Base-by-base conservation (phyloP, 2,329 filamentous ascomycete genomes). In the Sarocladiaceae sp. region DNA sequence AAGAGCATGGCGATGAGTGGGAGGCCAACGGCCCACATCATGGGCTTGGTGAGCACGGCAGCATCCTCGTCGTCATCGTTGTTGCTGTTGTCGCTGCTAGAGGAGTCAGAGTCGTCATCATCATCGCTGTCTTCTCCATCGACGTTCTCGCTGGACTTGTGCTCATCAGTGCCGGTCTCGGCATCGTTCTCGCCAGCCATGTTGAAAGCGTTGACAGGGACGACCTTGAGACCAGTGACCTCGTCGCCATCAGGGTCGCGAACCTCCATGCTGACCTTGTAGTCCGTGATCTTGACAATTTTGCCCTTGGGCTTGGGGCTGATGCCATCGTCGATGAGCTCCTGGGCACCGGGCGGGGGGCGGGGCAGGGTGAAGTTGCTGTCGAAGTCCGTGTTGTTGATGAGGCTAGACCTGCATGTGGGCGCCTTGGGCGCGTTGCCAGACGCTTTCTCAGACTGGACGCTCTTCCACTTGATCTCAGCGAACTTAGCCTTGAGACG, bases 251-350 rank as follows among this genome's bases (percentile, higher is more conserved):
- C 62, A 4, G 65, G 62, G 55, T 73, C 71, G 53, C 60, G 65
- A 60, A 77, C 71, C 23, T 61, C 60, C 56, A 75, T 62, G 50
- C 61, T 66, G 53, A 90, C 81, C 31, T 76, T 76, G 58, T 90
- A 79, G 59, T 82, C 77, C 48, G 77, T 73, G 60, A 96, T 78
- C 56, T 80, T 67, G 57, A 96, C 78, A 51, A 96, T 69, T 70
- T 86, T 82, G 60, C 86, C 87, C 13, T 66, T 70, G 35, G 84
- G 83, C 52, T 83, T 79, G 57, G 80, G 80, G 47, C 69, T 72
- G 55, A 96, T 80, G 56, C 93, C 92, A 47, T 87, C 82, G 58
- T 88, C 76, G 64, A 97, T 93, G 62, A 96, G 76, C 42, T 80
- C 76, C 55, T 84, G 75, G 35, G 84, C 85, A 58, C 84, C 87